Evolutionary conservation across 805 yeast genomes (phyloP), one percentile per base, ranked within the genome.

Genomic region (Sungouiozyma ichnusensis): DNA sequence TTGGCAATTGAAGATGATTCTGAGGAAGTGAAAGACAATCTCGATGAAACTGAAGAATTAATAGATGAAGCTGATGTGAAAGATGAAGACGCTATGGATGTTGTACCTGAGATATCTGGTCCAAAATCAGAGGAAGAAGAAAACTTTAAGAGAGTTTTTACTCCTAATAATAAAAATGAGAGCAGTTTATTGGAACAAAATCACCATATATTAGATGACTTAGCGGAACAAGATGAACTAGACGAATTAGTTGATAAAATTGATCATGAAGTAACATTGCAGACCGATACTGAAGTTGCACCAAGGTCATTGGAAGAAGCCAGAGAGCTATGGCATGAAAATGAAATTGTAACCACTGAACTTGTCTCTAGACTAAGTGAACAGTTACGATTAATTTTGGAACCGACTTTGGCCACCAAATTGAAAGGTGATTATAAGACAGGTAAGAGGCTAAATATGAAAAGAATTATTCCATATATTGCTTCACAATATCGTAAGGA

Each of bases 401-500:
- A 88, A 60, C 99, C 99, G 3, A 92, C 98, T 0, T 68, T 85
- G 46, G 94, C 97, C n/a, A 90, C 97, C 2, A 92, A 92, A 60
- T 69, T 92, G 44, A 78, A 76, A 48, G 99, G 99, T 57, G 98
- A 92, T 60, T 92, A 86, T 66, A 87, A 88, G 64, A 88, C 97
- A 2, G 99, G 99, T 62, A 92, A 92, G 62, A 73, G 98, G 51
- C 74, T 92, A 54, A 92, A 92, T 64, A 88, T 92, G 97, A 92
- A 90, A 70, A 74, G 97, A 51, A 92, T 92, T 54, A 92, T 92
- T 55, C 95, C 97, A 5, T 92, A 90, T 63, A 92, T 92, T 68
- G 99, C 99, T 0, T 85, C 95, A 33, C 95, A 87, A 55, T 92
- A 86, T 76, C 79, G 95, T 56, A 92, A 92, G 62, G 99, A 92